Evolutionary conservation across 2,329 filamentous ascomycete genomes (phyloP).

Genomic region (Byssothecium circinans): DNA sequence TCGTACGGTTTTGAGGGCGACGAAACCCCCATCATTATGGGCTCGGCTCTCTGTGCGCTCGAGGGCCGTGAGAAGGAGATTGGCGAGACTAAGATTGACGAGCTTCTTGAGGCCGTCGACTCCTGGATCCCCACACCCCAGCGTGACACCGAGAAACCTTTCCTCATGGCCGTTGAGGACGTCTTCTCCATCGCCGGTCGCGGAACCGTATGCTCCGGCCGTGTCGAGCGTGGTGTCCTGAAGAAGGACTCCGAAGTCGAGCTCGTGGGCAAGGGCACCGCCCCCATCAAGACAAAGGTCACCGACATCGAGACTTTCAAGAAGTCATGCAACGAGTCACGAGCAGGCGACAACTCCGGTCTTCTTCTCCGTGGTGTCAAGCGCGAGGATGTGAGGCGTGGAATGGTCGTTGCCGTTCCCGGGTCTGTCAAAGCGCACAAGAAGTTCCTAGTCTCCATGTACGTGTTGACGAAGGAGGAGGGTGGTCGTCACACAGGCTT

Average conservation of each 20-base stretch:
- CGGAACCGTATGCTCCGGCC: conserved; percentile 94
- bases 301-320: conserved; percentile 99
- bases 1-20: conserved; percentile 98
- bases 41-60: conserved; percentile 91
- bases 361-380: conserved; percentile 93
- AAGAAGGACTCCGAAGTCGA: conserved; percentile 96
- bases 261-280: conserved; percentile 81
- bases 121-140: conserved; percentile 93
- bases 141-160: conserved; percentile 96
- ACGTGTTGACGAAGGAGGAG: conserved; percentile 96
- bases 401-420: conserved; percentile 89
- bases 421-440: conserved; percentile 82
- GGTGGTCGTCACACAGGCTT: conserved; percentile 97
- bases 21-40: conserved; percentile 95
- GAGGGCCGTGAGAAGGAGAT: conserved; percentile 87
- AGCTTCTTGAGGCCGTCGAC: conserved; percentile 87
- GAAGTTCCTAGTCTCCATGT: conserved; percentile 94
- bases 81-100: conserved; percentile 83
- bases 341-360: conserved; percentile 97
- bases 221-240: conserved; percentile 91
- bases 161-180: conserved; percentile 95
- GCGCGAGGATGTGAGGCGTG: conserved; percentile 90
- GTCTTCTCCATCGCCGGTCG: conserved; percentile 68
- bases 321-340: conserved; percentile 96
- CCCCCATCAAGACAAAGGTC: conserved; percentile 95